phyloP scores from a whole-genome alignment of 139 green algal genomes.

The Chlorella ohadii region DNA sequence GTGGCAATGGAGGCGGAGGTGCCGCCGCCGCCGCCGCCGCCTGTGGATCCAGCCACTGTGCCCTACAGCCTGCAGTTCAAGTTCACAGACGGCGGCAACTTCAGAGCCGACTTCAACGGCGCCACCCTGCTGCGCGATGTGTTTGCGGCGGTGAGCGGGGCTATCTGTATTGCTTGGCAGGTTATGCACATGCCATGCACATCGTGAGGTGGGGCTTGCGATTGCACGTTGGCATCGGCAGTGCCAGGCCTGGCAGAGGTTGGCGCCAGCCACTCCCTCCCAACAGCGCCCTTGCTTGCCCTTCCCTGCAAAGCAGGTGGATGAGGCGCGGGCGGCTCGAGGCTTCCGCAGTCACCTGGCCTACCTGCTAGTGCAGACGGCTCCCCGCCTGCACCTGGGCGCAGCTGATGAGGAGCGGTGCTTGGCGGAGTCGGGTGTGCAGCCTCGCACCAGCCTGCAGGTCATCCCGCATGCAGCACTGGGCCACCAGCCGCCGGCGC shows the following conservation, averaged over 20 bases:
- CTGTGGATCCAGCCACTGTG: background rate
- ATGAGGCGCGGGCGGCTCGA: background rate
- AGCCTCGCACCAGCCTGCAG: conserved; percentile 20
- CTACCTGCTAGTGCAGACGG: conserved; percentile 24
- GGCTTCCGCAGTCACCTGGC: background rate
- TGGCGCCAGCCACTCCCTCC: too few species aligned
- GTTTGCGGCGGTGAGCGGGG: background rate
- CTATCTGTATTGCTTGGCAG: too few species aligned
- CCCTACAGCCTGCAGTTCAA: conserved; percentile 16
- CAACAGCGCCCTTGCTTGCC: too few species aligned
- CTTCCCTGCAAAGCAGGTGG: background rate
- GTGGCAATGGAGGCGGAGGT: too few species aligned
- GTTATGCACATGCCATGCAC: too few species aligned
- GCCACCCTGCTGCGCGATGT: conserved; percentile 13
- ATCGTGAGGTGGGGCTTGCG: too few species aligned
- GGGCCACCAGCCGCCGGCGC: background rate
- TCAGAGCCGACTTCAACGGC: background rate
- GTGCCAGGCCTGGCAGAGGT: too few species aligned
- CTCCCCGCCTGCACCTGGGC: conserved; percentile 3
- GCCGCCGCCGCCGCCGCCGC: background rate
- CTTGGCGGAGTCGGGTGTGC: conserved; percentile 19
- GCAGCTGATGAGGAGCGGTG: background rate
- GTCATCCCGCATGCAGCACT: conserved; percentile 2
- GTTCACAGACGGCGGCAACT: background rate
- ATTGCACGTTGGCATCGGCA: too few species aligned